Base-by-base conservation (phyloP, 495 filamentous ascomycete genomes). In the Corynascus novoguineensis region DNA sequence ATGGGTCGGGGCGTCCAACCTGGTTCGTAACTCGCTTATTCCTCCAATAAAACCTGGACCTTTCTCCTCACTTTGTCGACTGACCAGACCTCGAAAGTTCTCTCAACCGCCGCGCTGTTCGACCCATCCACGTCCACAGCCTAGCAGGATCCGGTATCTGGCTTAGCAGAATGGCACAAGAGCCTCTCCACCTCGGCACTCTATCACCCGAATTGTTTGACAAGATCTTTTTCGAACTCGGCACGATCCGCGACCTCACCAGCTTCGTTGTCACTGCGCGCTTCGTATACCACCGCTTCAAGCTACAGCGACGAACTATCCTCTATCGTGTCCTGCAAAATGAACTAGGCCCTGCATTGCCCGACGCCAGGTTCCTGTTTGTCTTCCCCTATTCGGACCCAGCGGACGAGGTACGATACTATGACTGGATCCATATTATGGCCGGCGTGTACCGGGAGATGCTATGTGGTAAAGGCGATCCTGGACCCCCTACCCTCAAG, bases 251-350 rank as follows among this genome's bases (percentile, higher is more conserved):
- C 22, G 53, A 55, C 29, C 53, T 55, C 21, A 42, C 53, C 31
- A 55, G 7, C 41, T 55, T 55, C 21, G 8, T 55, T 41, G 21
- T 28, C 21, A 46, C 31, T 25, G 19, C 42, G 32, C 53, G 42
- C 21, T 37, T 48, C 32, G 44, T 46, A 14, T 38, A 55, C 41
- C 28, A 17, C 14, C 42, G 41, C 29, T 55, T 55, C 42, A 29
- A 14, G 31, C 1, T 11, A 45, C 40, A n/a, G 19, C 29, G 24
- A 15, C 41, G 11, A 21, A 48, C 44, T 42, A 47, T 55, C 29
- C 29, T 55, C 25, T 46, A 46, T 40, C 53, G 42, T 0, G 53
- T 55, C 32, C 29, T 55, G 17, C 42, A 55, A 55, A 55, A 55
- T 28, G 53, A 55, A 37, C 41, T 55, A 17, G 53, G 41, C 22